These are phyloP conservation scores for Euphrasia confusa DNA, from an alignment of 257 asterid species.

Conservation along the genomic window DNA sequence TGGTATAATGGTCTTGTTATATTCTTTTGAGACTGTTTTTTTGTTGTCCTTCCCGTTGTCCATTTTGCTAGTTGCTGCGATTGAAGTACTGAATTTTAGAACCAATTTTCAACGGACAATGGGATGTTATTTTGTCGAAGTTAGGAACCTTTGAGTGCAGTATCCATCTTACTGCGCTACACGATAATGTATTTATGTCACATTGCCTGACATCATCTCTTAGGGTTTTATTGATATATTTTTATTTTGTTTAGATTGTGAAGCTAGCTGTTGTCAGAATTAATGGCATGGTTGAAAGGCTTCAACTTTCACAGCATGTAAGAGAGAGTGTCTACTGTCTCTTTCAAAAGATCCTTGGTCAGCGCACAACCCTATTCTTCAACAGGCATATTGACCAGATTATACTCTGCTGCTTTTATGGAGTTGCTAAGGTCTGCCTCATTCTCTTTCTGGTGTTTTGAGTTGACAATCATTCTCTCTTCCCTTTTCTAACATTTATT, in stretches of 20 bases:
- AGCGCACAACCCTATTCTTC: constrained; percentile 72
- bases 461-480: constrained; percentile 15
- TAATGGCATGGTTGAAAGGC: constrained; percentile 94
- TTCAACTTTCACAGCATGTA: constrained; percentile 78
- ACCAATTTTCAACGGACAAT: constrained; percentile 1
- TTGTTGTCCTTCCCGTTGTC: no score
- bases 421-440: constrained; percentile 87
- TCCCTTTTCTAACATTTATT: constrained; percentile 18
- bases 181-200: background rate
- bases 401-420: constrained; percentile 93
- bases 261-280: constrained; percentile 98
- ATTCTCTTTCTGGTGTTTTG: constrained; percentile 15
- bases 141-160: constrained; percentile 3
- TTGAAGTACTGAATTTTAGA: background rate
- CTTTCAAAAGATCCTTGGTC: constrained; percentile 81
- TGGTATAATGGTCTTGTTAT: background rate
- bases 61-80: no score
- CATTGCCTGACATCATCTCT: constrained; percentile 9
- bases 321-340: constrained; percentile 83
- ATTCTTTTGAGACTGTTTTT: background rate
- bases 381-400: constrained; percentile 92
- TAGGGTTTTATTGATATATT: background rate
- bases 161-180: constrained; percentile 3
- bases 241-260: constrained; percentile 45
- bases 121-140: background rate